These are phyloP conservation scores for Saposhnikovia divaricata DNA, from an alignment of 129 eudicot species.

Conservation along the genomic window DNA sequence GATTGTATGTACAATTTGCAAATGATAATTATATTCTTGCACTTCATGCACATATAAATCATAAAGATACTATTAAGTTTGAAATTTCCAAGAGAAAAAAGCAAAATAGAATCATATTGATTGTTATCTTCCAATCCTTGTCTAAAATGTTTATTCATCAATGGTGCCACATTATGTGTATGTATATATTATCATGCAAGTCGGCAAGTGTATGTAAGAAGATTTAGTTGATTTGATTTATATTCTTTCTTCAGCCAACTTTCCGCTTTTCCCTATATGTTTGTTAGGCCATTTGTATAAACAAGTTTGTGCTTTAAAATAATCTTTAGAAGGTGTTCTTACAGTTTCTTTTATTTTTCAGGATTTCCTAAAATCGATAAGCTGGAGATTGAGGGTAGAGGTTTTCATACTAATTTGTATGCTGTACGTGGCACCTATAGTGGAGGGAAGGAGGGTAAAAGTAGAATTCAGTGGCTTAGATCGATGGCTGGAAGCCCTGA, in stretches of 20 bases:
- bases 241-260: not conserved
- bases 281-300: not conserved
- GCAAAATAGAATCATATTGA: not conserved
- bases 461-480: slow-evolving; percentile 96
- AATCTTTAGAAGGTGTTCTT: not conserved
- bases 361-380: slow-evolving; percentile 86
- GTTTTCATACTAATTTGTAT: slow-evolving; percentile 90
- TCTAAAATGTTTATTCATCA: not conserved
- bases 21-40: not conserved
- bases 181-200: not conserved
- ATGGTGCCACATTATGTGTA: not conserved
- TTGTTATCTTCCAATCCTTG: not conserved
- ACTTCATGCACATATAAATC: not conserved
- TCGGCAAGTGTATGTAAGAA: not conserved
- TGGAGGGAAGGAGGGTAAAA: slow-evolving; percentile 96
- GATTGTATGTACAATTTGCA: not conserved
- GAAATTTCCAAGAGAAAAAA: not conserved
- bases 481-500: slow-evolving; percentile 99
- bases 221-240: not conserved
- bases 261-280: not conserved
- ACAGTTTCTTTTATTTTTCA: slow-evolving; percentile 19
- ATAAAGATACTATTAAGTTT: not conserved
- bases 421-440: slow-evolving; percentile 81
- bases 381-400: slow-evolving; percentile 97
- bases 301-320: not conserved